Evolutionary conservation across 495 filamentous ascomycete genomes (phyloP).

Genomic region (Penicillium mononematosum): DNA sequence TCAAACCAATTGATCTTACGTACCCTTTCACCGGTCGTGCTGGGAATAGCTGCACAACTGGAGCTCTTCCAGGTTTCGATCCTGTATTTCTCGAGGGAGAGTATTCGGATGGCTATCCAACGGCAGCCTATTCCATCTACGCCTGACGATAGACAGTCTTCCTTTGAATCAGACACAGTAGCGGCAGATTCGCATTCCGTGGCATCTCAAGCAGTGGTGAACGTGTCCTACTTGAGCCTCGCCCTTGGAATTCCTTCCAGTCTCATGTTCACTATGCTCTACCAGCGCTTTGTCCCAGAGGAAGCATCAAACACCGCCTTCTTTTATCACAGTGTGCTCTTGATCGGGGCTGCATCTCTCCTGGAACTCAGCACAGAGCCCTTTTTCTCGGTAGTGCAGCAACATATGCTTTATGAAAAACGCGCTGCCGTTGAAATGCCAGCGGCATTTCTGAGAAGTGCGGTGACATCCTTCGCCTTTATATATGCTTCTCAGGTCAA

Average conservation of each 20-base stretch:
- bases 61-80: slow-evolving; percentile 87
- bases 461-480: slow-evolving; percentile 64
- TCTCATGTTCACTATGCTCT: slow-evolving; percentile 59
- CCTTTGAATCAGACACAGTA: slow-evolving; percentile 19
- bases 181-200: slow-evolving; percentile 17
- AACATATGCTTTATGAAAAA: slow-evolving; percentile 72
- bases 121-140: slow-evolving; percentile 53
- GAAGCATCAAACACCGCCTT: slow-evolving; percentile 58
- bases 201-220: slow-evolving; percentile 71
- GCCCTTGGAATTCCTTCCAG: slow-evolving; percentile 65
- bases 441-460: slow-evolving; percentile 74
- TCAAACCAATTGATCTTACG: slow-evolving; percentile 89
- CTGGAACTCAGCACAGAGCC: slow-evolving; percentile 83
- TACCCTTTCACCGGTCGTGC: slow-evolving; percentile 74
- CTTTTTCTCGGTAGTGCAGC: slow-evolving; percentile 78
- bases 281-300: slow-evolving; percentile 55
- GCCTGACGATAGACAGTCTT: slow-evolving; percentile 11
- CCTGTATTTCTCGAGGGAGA: slow-evolving; percentile 89
- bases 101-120: slow-evolving; percentile 80
- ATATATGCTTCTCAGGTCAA: slow-evolving; percentile 52
- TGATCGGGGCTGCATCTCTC: slow-evolving; percentile 74
- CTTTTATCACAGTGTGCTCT: slow-evolving; percentile 58
- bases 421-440: slow-evolving; percentile 76
- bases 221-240: slow-evolving; percentile 79
- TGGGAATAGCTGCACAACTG: slow-evolving; percentile 83